Conservation (phyloP, 2,329 filamentous ascomycete species). For the Macroventuria anomochaeta region DNA sequence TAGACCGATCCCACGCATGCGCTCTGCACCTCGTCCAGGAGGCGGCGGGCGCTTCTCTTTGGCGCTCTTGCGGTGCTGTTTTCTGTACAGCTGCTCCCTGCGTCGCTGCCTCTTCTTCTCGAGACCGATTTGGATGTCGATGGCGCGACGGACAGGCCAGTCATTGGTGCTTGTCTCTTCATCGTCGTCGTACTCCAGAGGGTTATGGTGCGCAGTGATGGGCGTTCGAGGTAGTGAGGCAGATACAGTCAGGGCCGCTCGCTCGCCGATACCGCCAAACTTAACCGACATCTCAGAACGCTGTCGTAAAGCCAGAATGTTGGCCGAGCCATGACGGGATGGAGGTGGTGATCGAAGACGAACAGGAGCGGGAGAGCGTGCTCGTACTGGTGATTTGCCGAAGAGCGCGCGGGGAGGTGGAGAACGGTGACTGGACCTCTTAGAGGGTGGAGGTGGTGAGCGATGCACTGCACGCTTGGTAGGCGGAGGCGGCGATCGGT, state of each 20-base stretch:
- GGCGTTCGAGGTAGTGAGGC: constrained; percentile 85
- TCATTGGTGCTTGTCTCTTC: constrained; percentile 47
- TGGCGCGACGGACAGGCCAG: constrained; percentile 83
- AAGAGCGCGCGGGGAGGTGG: constrained; percentile 62
- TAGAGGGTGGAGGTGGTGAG: constrained; percentile 25
- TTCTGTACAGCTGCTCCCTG: constrained; percentile 89
- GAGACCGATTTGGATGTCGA: constrained; percentile 90
- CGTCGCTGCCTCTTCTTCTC: constrained; percentile 93
- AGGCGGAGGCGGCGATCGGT: constrained; percentile 52
- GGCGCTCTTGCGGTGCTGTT: constrained; percentile 82
- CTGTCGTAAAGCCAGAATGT: constrained; percentile 40
- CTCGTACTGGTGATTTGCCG: constrained; percentile 73
- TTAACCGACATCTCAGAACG: constrained; percentile 51
- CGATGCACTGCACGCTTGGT: constrained; percentile 52
- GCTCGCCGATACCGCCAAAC: constrained; percentile 62
- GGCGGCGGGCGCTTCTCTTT: constrained; percentile 71
- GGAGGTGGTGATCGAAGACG: constrained; percentile 72
- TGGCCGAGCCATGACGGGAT: constrained; percentile 54
- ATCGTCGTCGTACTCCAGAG: constrained; percentile 50
- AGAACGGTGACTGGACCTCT: constrained; percentile 32
- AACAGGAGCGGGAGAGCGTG: constrained; percentile 52
- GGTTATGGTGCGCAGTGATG: constrained; percentile 51
- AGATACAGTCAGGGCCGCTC: constrained; percentile 75
- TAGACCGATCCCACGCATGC: constrained; percentile 91
- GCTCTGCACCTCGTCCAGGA: constrained; percentile 86